These are phyloP conservation scores for Isabelozyma gotoi DNA, from an alignment of 805 yeast species.

Conservation along the genomic window DNA sequence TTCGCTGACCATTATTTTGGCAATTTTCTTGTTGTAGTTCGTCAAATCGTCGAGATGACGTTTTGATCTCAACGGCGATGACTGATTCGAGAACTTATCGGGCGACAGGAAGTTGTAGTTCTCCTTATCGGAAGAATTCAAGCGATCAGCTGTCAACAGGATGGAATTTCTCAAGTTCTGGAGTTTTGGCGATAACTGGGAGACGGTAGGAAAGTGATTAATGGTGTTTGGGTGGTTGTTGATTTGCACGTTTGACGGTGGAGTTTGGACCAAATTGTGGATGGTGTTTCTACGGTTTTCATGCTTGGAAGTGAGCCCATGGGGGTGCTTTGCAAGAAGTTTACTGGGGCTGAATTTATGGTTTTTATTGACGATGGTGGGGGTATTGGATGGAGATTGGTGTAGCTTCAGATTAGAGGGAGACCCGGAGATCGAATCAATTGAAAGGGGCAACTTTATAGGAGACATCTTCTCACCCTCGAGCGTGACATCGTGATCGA, in stretches of 20 bases:
- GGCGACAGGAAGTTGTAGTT: neutral
- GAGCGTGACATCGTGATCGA: slow-evolving; percentile 4
- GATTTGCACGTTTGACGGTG: neutral
- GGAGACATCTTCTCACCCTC: slow-evolving; percentile 16
- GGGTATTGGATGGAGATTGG: neutral
- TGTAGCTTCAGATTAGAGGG: neutral
- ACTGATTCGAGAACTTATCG: neutral
- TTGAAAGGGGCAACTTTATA: slow-evolving; percentile 9
- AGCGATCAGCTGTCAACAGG: neutral
- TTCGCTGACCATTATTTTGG: neutral
- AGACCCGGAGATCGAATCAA: no score
- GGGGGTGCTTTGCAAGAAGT: slow-evolving; percentile 29
- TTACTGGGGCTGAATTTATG: neutral
- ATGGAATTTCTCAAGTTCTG: neutral
- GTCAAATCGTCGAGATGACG: neutral
- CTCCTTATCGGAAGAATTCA: neutral
- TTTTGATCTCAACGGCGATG: neutral
- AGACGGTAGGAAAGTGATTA: neutral
- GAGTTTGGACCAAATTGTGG: slow-evolving; percentile 6
- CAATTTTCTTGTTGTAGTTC: neutral
- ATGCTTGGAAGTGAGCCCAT: slow-evolving; percentile 46
- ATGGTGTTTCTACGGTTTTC: slow-evolving; percentile 24
- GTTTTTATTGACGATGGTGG: neutral
- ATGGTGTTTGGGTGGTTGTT: slow-evolving; percentile 2
- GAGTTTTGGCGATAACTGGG: neutral